phyloP scores from a whole-genome alignment of 768 basidiomycete species.

The Austroboletus festivus region DNA sequence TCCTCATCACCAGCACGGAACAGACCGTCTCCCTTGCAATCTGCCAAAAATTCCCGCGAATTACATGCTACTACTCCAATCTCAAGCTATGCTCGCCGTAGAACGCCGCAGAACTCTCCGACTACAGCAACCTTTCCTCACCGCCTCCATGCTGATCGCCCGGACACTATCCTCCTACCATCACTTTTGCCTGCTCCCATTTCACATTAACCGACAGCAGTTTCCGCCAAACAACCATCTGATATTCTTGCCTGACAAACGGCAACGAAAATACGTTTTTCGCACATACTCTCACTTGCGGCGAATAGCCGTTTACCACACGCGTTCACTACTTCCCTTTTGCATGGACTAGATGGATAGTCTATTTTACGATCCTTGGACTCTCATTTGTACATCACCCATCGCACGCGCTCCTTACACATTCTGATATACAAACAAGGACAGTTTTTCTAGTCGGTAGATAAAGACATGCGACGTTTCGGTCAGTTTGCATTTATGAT shows the following conservation, averaged over 20 bases:
- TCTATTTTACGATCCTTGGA: constrained; percentile 20
- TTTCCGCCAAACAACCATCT: background rate
- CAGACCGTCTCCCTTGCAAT: constrained; percentile 42
- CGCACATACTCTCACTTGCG: constrained; percentile 1
- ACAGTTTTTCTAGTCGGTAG: too few relatives aligned
- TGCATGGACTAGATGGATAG: constrained; percentile 21
- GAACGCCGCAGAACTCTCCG: constrained; percentile 72
- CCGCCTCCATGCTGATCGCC: constrained; percentile 27
- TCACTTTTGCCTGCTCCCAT: constrained; percentile 47
- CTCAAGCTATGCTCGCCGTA: constrained; percentile 75
- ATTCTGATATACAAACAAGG: background rate
- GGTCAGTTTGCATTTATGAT: too few relatives aligned
- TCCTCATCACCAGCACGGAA: constrained; percentile 43
- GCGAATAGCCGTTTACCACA: background rate
- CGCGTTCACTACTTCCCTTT: constrained; percentile 15
- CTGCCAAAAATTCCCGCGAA: constrained; percentile 51
- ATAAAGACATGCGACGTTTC: too few relatives aligned
- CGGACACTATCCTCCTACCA: constrained; percentile 44
- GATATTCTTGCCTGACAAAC: background rate
- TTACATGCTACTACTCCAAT: constrained; percentile 69
- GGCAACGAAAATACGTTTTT: background rate
- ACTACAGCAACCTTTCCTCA: constrained; percentile 61
- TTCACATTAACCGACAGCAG: constrained; percentile 15
- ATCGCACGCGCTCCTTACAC: constrained; percentile 19
- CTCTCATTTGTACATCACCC: constrained; percentile 31